A percentile compares a stretch with the other conserved stretches of the same genome.
Conservation (phyloP, 2,329 filamentous ascomycete species). For the Didymellaceae sp. region DNA sequence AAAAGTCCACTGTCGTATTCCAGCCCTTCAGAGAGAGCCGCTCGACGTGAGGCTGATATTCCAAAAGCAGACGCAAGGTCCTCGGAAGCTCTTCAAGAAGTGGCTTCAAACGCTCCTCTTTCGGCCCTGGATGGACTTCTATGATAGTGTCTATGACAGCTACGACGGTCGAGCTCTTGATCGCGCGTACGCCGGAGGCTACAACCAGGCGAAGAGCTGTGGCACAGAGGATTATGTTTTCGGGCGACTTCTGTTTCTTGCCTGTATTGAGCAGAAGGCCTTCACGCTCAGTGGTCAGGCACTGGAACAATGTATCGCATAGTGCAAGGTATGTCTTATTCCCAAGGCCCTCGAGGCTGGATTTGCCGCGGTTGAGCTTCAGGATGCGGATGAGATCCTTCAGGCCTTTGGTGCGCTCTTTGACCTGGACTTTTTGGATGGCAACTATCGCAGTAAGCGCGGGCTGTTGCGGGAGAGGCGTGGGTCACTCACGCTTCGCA, state of each 20-base stretch:
- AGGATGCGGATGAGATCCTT: slow-evolving; percentile 64
- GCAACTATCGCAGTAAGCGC: slow-evolving; percentile 34
- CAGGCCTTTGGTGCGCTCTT: slow-evolving; percentile 59
- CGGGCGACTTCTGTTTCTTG: slow-evolving; percentile 38
- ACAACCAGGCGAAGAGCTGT: slow-evolving; percentile 75
- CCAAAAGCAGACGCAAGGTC: slow-evolving; percentile 72
- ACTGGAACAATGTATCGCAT: slow-evolving; percentile 80
- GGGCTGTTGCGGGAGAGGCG: neutral
- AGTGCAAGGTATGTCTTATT: slow-evolving; percentile 84
- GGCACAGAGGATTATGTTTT: slow-evolving; percentile 72
- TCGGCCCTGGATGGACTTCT: slow-evolving; percentile 73
- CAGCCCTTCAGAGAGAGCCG: slow-evolving; percentile 74
- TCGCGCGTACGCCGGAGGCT: slow-evolving; percentile 68
- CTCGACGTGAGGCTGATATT: slow-evolving; percentile 79
- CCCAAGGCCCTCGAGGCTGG: slow-evolving; percentile 58
- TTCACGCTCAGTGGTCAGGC: slow-evolving; percentile 71
- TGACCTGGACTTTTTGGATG: slow-evolving; percentile 38
- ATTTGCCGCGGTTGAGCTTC: slow-evolving; percentile 57
- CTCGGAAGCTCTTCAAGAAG: slow-evolving; percentile 83
- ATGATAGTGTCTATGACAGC: slow-evolving; percentile 82
- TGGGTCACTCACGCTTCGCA: slow-evolving; percentile 39
- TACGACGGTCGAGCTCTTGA: slow-evolving; percentile 79
- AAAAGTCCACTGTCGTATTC: slow-evolving; percentile 74
- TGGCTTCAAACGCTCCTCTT: slow-evolving; percentile 65
- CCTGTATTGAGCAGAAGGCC: slow-evolving; percentile 61